These are phyloP conservation scores for Cladophialophora exuberans DNA, from an alignment of 2,329 filamentous ascomycete genomes.

Conservation along the genomic window DNA sequence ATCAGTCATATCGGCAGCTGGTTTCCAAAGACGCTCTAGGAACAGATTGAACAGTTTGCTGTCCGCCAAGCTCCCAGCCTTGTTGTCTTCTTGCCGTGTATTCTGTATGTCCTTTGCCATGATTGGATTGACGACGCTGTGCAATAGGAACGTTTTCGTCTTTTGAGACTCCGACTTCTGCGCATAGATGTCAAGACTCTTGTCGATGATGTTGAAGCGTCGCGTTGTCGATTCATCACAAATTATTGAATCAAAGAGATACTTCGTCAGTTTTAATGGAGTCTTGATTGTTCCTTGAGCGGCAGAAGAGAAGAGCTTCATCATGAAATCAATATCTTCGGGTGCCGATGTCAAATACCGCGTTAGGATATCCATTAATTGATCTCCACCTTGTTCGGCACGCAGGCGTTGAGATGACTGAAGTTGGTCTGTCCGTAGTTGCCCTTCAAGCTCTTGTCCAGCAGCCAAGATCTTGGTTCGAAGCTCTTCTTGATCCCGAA, in stretches of 20 bases:
- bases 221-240: constrained; percentile 82
- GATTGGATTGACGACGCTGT: constrained; percentile 92
- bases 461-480: constrained; percentile 64
- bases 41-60: constrained; percentile 85
- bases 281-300: constrained; percentile 80
- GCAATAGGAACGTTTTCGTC: constrained; percentile 89
- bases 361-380: constrained; percentile 82
- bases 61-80: constrained; percentile 76
- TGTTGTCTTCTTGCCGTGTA: constrained; percentile 65
- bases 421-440: constrained; percentile 71
- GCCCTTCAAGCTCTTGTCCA: constrained; percentile 77
- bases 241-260: constrained; percentile 85
- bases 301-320: constrained; percentile 80
- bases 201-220: constrained; percentile 78
- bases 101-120: constrained; percentile 95
- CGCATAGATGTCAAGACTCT: constrained; percentile 85
- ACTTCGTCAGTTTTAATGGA: constrained; percentile 74
- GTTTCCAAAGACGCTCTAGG: constrained; percentile 91
- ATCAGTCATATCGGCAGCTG: constrained; percentile 77
- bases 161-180: constrained; percentile 78
- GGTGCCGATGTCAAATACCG: constrained; percentile 75
- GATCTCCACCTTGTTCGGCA: constrained; percentile 85
- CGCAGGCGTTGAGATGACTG: constrained; percentile 75
- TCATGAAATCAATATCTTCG: constrained; percentile 79
- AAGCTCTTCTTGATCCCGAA: constrained; percentile 58